A percentile compares a stretch with the other conserved stretches of the same genome.
Conservation (phyloP, 306 rosid genomes). For the Gastrolobium villosum region DNA sequence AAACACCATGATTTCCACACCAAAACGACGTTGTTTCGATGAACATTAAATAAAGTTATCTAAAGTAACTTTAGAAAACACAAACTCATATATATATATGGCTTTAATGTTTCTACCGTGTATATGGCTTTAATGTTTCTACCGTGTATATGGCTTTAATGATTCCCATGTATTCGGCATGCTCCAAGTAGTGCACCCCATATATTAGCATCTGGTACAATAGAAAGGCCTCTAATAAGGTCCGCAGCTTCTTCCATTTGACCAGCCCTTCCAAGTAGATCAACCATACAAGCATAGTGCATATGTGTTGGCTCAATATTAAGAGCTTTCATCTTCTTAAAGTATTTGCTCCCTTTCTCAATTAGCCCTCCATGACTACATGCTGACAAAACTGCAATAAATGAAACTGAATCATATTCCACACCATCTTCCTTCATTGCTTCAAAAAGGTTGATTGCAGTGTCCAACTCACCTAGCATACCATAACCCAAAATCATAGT, state of each 20-base stretch:
- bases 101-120: too few species aligned
- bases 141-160: too few species aligned
- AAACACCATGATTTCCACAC: too few species aligned
- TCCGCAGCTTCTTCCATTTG: slow-evolving; percentile 76
- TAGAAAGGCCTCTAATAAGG: slow-evolving; percentile 68
- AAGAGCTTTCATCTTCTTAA: slow-evolving; percentile 61
- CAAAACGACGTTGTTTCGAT: too few species aligned
- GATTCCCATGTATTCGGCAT: slow-evolving; percentile 79
- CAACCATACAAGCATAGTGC: slow-evolving; percentile 93
- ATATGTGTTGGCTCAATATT: slow-evolving; percentile 72
- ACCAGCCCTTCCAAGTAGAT: slow-evolving; percentile 91
- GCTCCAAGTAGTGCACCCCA: slow-evolving; percentile 98
- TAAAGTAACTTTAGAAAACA: too few species aligned
- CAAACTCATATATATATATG: too few species aligned
- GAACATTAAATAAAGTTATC: too few species aligned
- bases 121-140: too few species aligned
- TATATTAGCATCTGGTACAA: slow-evolving; percentile 73
- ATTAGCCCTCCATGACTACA: slow-evolving; percentile 93
- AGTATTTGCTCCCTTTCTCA: slow-evolving; percentile 74
- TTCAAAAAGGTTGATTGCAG: slow-evolving; percentile 77
- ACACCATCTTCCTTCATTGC: slow-evolving; percentile 71
- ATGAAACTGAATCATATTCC: slow-evolving; percentile 79
- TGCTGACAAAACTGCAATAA: slow-evolving; percentile 84
- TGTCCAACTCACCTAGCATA: slow-evolving; percentile 81
- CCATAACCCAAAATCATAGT: slow-evolving; percentile 94